Base-by-base conservation (phyloP, 306 rosid genomes). In the Psophocarpus tetragonolobus region DNA sequence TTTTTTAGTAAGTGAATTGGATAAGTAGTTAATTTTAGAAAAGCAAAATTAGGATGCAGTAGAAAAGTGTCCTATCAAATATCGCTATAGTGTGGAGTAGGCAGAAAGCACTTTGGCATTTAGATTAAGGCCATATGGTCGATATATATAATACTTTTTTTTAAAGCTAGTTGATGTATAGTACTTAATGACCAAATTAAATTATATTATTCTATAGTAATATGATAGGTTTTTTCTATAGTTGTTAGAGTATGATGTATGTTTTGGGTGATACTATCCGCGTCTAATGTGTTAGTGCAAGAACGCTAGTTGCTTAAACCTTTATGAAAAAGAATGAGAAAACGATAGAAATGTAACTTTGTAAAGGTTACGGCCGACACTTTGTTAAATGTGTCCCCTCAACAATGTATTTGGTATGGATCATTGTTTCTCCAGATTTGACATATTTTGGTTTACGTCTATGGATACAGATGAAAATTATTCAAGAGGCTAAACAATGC, bases 351-450 rank as follows among this genome's bases (percentile, higher is more conserved):
- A 35, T n/a, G 57, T 38, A 26, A 76, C 48, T 24, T 24, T 60
- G 73, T 75, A 36, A 35, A 62, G 70, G 81, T 41, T 33, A 68
- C 75, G 81, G 81, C 87, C 81, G 82, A 84, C 87, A 75, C 66
- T n/a, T 35, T 30, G 60, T 23, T 23, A 6, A 39, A 38, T 66
- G 35, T 66, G 72, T 23, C 29, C 4, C 12, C 7, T n/a, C 29
- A 12, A 30, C 39, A 32, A 61, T 61, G 42, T 32, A 36, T 12
- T 53, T 54, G 77, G 26, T 15, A 17, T 32, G 45, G 17, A 23
- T 54, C 4, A 38, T 42, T 24, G n/a, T 24, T 23, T 56, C 17
- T 11, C 17, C 12, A 20, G 18, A 20, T 20, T 51, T 20, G 1
- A 3, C 27, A 45, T 33, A 2, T 0, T 33, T 4, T n/a, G n/a